These are phyloP conservation scores for Aspergillus tamarii DNA, from an alignment of 2,329 filamentous ascomycete genomes.

Conservation along the genomic window DNA sequence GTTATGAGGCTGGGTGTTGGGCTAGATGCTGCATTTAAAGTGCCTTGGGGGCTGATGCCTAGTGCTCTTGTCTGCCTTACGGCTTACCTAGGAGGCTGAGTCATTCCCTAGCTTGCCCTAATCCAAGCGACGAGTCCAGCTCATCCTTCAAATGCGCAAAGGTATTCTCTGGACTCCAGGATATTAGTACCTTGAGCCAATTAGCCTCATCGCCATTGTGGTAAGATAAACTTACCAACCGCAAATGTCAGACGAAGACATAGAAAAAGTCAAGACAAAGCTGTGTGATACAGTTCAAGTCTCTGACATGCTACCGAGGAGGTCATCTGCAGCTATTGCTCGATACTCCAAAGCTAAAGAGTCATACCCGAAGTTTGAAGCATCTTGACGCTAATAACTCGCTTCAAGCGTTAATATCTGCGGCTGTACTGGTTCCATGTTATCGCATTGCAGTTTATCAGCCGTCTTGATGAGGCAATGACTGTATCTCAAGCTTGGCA, in stretches of 20 bases:
- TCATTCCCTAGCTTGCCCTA: neutral
- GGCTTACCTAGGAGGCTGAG: neutral
- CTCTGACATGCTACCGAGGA: too few species aligned
- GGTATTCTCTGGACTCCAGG: neutral
- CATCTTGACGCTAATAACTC: too few species aligned
- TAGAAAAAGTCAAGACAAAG: neutral
- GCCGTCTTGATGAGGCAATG: neutral
- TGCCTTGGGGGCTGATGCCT: neutral
- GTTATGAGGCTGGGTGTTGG: neutral
- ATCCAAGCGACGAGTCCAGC: too few species aligned
- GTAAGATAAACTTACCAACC: neutral
- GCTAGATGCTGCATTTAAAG: neutral
- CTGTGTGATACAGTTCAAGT: neutral
- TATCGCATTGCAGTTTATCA: neutral
- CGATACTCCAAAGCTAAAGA: neutral
- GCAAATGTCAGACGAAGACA: neutral
- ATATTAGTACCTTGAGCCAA: neutral
- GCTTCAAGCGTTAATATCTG: neutral
- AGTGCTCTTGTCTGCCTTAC: neutral
- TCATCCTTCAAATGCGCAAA: neutral
- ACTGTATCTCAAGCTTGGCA: neutral
- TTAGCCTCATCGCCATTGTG: neutral
- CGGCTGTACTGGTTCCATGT: neutral
- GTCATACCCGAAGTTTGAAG: too few species aligned
- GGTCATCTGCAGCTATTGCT: too few species aligned